phyloP scores from a whole-genome alignment of 768 basidiomycete genomes.

The Pisolithus microcarpus region DNA sequence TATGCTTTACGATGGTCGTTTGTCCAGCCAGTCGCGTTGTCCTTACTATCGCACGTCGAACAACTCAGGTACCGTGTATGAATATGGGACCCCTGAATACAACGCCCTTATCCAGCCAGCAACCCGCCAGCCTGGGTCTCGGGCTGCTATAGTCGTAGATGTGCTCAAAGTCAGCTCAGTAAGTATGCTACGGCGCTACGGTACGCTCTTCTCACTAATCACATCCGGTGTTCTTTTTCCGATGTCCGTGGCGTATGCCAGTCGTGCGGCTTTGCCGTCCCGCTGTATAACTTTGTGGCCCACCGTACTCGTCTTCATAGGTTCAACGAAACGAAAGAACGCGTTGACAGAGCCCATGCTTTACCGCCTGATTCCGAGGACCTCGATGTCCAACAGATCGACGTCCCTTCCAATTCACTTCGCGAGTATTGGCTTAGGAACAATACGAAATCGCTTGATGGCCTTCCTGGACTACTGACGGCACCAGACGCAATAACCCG shows the following conservation, averaged over 20 bases:
- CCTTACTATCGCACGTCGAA: not conserved
- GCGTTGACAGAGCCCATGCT: constrained; percentile 26
- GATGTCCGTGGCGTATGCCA: constrained; percentile 17
- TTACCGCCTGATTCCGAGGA: constrained; percentile 10
- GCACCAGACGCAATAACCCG: constrained; percentile 16
- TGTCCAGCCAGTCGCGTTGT: not conserved
- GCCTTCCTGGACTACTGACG: constrained; percentile 42
- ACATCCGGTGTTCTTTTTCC: not conserved
- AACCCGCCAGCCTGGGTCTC: constrained; percentile 49
- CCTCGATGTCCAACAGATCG: not conserved
- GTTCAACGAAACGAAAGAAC: constrained; percentile 36
- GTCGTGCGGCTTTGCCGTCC: constrained; percentile 65
- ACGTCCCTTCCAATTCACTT: constrained; percentile 30
- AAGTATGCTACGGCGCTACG: constrained; percentile 11
- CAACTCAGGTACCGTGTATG: constrained; percentile 46
- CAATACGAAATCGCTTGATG: constrained; percentile 52
- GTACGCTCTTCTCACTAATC: not conserved
- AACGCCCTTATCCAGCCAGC: constrained; percentile 41
- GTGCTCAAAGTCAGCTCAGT: constrained; percentile 51
- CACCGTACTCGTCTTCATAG: constrained; percentile 49
- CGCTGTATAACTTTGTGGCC: constrained; percentile 50
- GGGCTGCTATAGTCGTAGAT: constrained; percentile 53
- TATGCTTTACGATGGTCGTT: constrained; percentile 14
- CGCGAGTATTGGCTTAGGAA: constrained; percentile 44
- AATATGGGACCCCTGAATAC: constrained; percentile 59